Conservation (phyloP, 2,329 filamentous ascomycete genomes). For the Pseudocercospora cruenta region DNA sequence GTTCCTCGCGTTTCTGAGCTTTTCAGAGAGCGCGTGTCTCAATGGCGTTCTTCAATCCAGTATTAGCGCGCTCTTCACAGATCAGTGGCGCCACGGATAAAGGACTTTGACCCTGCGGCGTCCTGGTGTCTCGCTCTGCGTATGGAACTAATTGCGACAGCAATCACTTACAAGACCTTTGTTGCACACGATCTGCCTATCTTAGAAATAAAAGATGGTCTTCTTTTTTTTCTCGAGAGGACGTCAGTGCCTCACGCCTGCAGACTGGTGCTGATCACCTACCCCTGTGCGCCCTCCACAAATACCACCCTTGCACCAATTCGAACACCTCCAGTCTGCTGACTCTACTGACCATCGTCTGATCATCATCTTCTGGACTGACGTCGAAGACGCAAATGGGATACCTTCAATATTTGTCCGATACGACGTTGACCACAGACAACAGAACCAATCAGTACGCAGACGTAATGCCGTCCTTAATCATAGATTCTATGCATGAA, state of each 20-base stretch:
- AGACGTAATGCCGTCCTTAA: background rate
- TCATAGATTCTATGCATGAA: slow-evolving; percentile 14
- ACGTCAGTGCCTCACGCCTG: background rate
- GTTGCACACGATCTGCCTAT: background rate
- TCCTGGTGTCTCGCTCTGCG: slow-evolving; percentile 3
- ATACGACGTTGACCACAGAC: background rate
- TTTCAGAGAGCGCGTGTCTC: background rate
- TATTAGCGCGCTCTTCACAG: background rate
- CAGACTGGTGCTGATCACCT: background rate
- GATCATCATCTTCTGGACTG: background rate
- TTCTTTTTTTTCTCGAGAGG: background rate
- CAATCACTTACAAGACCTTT: background rate
- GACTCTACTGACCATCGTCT: slow-evolving; percentile 5
- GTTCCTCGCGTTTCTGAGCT: background rate
- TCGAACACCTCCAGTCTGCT: background rate
- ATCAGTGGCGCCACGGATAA: background rate
- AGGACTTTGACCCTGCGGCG: background rate
- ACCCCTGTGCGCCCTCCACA: background rate
- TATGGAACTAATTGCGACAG: background rate
- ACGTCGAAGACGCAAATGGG: background rate
- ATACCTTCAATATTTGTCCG: background rate
- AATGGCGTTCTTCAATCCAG: background rate
- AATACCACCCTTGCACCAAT: background rate
- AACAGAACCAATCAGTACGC: background rate
- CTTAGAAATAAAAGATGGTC: background rate